These are phyloP conservation scores for Carallia brachiata DNA, from an alignment of 345 rosid genomes.

Conservation along the genomic window DNA sequence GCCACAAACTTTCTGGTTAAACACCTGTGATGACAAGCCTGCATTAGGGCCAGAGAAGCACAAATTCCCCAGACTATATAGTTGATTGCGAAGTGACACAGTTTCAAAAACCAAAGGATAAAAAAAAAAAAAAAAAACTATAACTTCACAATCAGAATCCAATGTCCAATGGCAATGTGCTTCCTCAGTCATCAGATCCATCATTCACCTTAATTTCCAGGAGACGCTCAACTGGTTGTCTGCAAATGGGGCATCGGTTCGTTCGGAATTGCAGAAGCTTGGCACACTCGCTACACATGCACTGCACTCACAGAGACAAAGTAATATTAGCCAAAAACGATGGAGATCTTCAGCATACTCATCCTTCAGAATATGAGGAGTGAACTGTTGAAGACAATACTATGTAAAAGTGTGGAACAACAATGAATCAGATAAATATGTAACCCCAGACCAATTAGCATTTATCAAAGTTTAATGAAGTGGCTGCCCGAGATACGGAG, in stretches of 20 bases:
- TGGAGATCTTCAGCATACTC: not conserved
- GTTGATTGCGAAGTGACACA: not conserved
- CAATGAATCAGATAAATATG: not conserved
- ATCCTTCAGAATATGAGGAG: not conserved
- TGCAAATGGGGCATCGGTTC: constrained; percentile 52
- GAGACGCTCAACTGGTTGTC: constrained; percentile 50
- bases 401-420: not conserved
- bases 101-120: not conserved
- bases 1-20: not conserved
- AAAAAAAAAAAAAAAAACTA: not conserved
- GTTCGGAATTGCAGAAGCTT: constrained; percentile 48
- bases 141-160: not conserved
- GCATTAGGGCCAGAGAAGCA: not conserved
- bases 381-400: not conserved
- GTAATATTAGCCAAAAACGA: not conserved
- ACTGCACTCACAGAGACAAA: constrained; percentile 33
- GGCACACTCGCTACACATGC: constrained; percentile 57
- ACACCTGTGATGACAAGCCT: not conserved
- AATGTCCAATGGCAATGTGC: not conserved
- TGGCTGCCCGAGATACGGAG: too few relatives aligned
- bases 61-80: not conserved
- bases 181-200: constrained; percentile 22
- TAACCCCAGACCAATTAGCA: too few relatives aligned
- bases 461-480: too few relatives aligned
- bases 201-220: constrained; percentile 52